Evolutionary conservation across 179 eudicot species (phyloP), one percentile per base, ranked within the genome.

Genomic region (Gypsophila paniculata): DNA sequence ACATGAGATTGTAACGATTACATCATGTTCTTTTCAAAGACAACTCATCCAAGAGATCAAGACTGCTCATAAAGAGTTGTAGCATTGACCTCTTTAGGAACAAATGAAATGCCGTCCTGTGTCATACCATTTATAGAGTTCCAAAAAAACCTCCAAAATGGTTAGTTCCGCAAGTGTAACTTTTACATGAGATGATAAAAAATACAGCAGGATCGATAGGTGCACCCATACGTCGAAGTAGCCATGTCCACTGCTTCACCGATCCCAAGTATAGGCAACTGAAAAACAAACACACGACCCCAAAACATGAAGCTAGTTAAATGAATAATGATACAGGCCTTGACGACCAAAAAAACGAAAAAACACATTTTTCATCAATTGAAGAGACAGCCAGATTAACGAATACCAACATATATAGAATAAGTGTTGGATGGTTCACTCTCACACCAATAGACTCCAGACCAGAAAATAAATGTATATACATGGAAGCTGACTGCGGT

Each of bases 201-300:
- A 70, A 65, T 55, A 23, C 38, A 23, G 60, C 42, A 39, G 21
- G 49, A 73, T 25, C 36, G 10, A 14, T 23, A 44, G 61, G 39
- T 48, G 61, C 48, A 67, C 75, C 63, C 60, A 26, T 34, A 52
- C 74, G 32, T 38, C 74, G 54, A 76, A 76, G 23, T 58, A 63
- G 70, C 74, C 38, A 42, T 51, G 52, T 53, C 57, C 65, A 70
- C 78, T 69, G 74, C 74, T 71, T 64, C 75, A 65, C 71, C 74
- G 44, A 58, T 46, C 79, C 65, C 72, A 26, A 48, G 75, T 32
- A 38, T 71, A 65, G 51, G 52, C 21, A 76, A 42, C 79, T 76
- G 79, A 52, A 71, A 76, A 71, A 0, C 0, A 5, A 51, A 15
- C 18, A 51, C 18, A 0, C 18, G 6, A 0, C 44, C 44, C 44